phyloP scores from a whole-genome alignment of 1,139 yeast species.

The Hansenula anomala region DNA sequence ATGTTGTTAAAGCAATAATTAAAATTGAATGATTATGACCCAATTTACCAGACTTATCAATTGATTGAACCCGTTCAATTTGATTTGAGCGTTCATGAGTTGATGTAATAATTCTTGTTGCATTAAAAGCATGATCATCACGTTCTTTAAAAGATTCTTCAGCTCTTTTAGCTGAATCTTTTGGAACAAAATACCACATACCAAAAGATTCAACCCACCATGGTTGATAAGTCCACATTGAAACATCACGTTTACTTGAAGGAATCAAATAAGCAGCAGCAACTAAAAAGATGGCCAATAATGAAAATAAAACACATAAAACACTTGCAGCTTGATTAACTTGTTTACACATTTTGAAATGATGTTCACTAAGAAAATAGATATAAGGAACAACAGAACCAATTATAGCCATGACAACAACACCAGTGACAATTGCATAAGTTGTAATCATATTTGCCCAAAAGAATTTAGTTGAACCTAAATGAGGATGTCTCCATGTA shows the following conservation, averaged over 20 bases:
- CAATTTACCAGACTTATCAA: slow-evolving; percentile 20
- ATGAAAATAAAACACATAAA: slow-evolving; percentile 53
- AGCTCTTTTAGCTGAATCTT: slow-evolving; percentile 44
- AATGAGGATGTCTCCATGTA: slow-evolving; percentile 80
- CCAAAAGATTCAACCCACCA: slow-evolving; percentile 71
- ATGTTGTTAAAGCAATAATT: slow-evolving; percentile 46
- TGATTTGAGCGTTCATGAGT: slow-evolving; percentile 19
- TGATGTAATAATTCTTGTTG: slow-evolving; percentile 38
- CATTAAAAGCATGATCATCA: slow-evolving; percentile 45
- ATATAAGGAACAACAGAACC: slow-evolving; percentile 65
- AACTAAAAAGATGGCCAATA: slow-evolving; percentile 48
- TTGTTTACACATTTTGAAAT: slow-evolving; percentile 46
- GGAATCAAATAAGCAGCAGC: slow-evolving; percentile 48
- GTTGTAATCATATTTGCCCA: slow-evolving; percentile 48
- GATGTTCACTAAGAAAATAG: slow-evolving; percentile 43
- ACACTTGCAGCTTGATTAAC: slow-evolving; percentile 57
- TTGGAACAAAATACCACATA: slow-evolving; percentile 49
- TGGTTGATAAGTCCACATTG: slow-evolving; percentile 62
- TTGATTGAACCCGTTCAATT: slow-evolving; percentile 25
- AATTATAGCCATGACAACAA: slow-evolving; percentile 62
- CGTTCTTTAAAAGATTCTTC: slow-evolving; percentile 47
- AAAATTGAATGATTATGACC: slow-evolving; percentile 44
- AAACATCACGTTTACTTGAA: slow-evolving; percentile 52
- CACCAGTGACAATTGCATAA: slow-evolving; percentile 51
- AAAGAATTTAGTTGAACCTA: slow-evolving; percentile 54